phyloP scores from a whole-genome alignment of 2,329 filamentous ascomycete species.

The Cordyceps farinosa region DNA sequence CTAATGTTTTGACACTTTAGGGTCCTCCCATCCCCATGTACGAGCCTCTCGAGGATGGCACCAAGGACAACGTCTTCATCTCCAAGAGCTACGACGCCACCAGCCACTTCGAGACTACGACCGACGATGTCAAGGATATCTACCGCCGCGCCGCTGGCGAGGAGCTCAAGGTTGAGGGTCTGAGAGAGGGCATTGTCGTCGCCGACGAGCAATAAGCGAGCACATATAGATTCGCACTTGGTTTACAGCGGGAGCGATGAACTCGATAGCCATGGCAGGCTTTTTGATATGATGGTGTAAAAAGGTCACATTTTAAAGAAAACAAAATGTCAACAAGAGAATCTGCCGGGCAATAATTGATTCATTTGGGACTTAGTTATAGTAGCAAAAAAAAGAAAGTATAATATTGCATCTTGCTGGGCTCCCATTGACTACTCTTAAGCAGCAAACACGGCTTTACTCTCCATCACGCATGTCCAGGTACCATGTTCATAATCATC shows the following conservation, averaged over 20 bases:
- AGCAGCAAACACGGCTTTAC: neutral
- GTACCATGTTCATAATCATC: conserved; percentile 17
- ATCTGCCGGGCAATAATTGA: conserved; percentile 4
- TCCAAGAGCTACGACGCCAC: conserved; percentile 98
- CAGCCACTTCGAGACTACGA: conserved; percentile 90
- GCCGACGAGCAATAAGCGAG: conserved; percentile 56
- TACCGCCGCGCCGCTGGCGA: conserved; percentile 80
- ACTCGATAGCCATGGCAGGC: conserved; percentile 8
- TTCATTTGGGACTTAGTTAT: conserved; percentile 7
- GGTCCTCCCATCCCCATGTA: conserved; percentile 88
- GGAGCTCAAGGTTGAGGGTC: conserved; percentile 81
- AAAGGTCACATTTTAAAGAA: neutral
- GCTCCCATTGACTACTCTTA: no score
- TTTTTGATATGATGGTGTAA: conserved; percentile 4
- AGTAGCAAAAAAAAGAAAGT: conserved; percentile 4
- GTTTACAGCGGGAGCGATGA: conserved; percentile 8
- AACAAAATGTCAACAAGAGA: neutral
- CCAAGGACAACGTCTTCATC: conserved; percentile 89
- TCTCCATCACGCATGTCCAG: neutral
- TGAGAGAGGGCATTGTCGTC: conserved; percentile 75
- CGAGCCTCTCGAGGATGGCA: conserved; percentile 79
- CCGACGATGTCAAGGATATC: conserved; percentile 91
- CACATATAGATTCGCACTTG: conserved; percentile 9
- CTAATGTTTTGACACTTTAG: conserved; percentile 31
- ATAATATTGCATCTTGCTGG: neutral